These are phyloP conservation scores for Phoenix dactylifera DNA, from an alignment of 176 grass and related monocot species.

Conservation along the genomic window DNA sequence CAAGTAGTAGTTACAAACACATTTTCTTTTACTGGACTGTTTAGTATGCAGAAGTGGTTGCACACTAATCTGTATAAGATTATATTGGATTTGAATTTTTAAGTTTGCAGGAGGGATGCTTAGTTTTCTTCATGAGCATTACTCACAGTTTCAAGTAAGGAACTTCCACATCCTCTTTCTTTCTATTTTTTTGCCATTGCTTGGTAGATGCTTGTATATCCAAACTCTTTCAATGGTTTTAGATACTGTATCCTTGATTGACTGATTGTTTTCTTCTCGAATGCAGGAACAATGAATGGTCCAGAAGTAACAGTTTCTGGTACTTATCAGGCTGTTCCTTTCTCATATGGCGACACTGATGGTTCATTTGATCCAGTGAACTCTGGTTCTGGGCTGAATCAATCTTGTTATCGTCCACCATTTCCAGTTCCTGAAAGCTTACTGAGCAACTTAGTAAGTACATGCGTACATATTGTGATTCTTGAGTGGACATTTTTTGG, in stretches of 20 bases:
- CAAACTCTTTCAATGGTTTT: not conserved
- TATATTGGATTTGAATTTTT: slow-evolving; percentile 29
- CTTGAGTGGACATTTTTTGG: slow-evolving; percentile 18
- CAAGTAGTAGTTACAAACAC: no score
- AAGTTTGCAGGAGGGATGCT: slow-evolving; percentile 74
- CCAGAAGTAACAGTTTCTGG: slow-evolving; percentile 15
- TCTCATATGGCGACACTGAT: slow-evolving; percentile 51
- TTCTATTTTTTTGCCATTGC: slow-evolving; percentile 15
- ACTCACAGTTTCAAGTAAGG: slow-evolving; percentile 63
- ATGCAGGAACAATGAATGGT: slow-evolving; percentile 29
- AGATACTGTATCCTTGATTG: slow-evolving; percentile 14
- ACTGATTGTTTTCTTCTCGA: slow-evolving; percentile 21
- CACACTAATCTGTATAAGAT: slow-evolving; percentile 16
- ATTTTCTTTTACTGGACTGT: no score
- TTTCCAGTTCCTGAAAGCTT: slow-evolving; percentile 79
- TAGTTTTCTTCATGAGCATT: slow-evolving; percentile 61
- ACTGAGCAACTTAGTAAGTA: slow-evolving; percentile 71
- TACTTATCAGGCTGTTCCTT: slow-evolving; percentile 53
- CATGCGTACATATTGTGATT: slow-evolving; percentile 12
- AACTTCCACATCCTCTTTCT: slow-evolving; percentile 19
- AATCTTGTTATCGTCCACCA: slow-evolving; percentile 43
- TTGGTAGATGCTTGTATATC: not conserved
- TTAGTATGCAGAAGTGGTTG: not conserved
- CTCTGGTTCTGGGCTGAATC: slow-evolving; percentile 14
- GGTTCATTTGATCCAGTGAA: slow-evolving; percentile 29